A percentile compares a stretch with the other conserved stretches of the same genome.
Evolutionary conservation across 192 early-diverging fungal genomes (phyloP).

Genomic region (Chytriomyces sp.): DNA sequence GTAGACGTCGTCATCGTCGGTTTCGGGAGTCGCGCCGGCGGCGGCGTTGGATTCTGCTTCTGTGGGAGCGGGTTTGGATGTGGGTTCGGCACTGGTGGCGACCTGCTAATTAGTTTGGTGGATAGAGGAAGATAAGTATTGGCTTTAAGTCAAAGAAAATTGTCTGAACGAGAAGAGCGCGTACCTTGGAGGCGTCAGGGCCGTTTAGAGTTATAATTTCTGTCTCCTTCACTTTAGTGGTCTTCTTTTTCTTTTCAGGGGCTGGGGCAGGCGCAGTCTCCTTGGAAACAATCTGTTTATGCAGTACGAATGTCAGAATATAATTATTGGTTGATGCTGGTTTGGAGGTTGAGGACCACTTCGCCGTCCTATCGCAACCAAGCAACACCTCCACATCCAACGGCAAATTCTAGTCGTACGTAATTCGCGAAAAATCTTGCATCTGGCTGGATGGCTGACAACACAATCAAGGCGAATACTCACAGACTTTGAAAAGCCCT

Average conservation of each 20-base stretch:
- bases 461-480: no score
- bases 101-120: no score
- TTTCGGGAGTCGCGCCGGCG: no score
- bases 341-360: no score
- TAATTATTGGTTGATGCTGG: no score
- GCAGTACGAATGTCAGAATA: no score
- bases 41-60: constrained; percentile 9
- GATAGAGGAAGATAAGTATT: neutral
- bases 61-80: neutral
- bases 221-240: constrained; percentile 3
- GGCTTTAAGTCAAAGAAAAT: neutral
- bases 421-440: no score
- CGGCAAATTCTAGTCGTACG: no score
- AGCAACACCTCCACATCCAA: no score
- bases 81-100: neutral
- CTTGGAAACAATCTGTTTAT: constrained; percentile 10
- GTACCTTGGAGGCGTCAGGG: constrained; percentile 9
- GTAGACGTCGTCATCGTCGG: constrained; percentile 37
- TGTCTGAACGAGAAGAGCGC: neutral
- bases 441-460: no score
- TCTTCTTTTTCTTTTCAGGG: constrained; percentile 4
- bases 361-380: no score
- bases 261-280: neutral
- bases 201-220: constrained; percentile 24
- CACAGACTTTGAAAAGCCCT: constrained; percentile 52